Conservation (phyloP, 768 basidiomycete genomes). For the Tricholoma saponaceum region DNA sequence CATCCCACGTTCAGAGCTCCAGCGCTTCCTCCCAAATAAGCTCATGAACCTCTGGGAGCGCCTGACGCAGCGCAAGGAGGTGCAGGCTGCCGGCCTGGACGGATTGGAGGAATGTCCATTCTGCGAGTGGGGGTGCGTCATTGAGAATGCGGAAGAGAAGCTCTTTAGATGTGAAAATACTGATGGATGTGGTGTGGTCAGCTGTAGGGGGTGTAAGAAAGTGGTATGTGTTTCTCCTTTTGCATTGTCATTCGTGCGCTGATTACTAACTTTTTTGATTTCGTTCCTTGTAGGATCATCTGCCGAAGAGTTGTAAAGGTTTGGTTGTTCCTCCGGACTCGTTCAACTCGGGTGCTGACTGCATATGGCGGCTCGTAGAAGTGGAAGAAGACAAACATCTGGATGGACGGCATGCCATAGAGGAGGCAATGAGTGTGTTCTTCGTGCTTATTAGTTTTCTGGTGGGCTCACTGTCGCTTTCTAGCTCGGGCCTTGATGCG, state of each 20-base stretch:
- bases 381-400: slow-evolving; percentile 70
- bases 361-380: slow-evolving; percentile 39
- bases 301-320: slow-evolving; percentile 81
- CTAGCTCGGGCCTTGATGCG: slow-evolving; percentile 79
- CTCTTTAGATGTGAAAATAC: slow-evolving; percentile 54
- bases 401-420: slow-evolving; percentile 72
- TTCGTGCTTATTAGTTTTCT: not conserved
- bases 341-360: not conserved
- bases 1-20: slow-evolving; percentile 68
- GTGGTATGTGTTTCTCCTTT: slow-evolving; percentile 36
- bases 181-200: slow-evolving; percentile 69
- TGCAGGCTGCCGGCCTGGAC: slow-evolving; percentile 72
- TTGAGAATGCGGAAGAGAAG: slow-evolving; percentile 61
- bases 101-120: slow-evolving; percentile 89
- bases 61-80: slow-evolving; percentile 72
- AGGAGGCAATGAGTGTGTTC: slow-evolving; percentile 88
- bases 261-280: not conserved
- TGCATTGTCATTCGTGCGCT: not conserved
- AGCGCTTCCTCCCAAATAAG: slow-evolving; percentile 61
- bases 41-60: slow-evolving; percentile 68
- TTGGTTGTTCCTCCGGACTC: not conserved
- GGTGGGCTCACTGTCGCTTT: slow-evolving; percentile 4
- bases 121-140: slow-evolving; percentile 81
- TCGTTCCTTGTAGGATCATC: slow-evolving; percentile 54
- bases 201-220: slow-evolving; percentile 78